Base-by-base conservation (phyloP, 2,329 filamentous ascomycete species). In the Cladosporium phlei region DNA sequence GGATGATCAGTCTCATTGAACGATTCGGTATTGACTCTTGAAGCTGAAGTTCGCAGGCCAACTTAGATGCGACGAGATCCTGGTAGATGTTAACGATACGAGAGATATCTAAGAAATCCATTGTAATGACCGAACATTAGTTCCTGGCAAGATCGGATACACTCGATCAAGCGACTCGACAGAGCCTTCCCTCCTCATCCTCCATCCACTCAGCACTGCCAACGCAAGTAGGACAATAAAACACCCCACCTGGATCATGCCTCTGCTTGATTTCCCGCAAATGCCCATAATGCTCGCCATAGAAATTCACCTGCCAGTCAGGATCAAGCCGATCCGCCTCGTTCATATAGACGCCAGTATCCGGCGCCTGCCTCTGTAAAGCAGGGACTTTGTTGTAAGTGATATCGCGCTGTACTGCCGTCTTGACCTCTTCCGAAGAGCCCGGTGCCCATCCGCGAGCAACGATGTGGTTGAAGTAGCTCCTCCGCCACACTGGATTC, bases 401-500 rank as follows among this genome's bases (percentile, higher is more conserved):
- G 24, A 66, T 59, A 50, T 67, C 64, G 3, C 57, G 19, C 25
- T 58, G 53, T 20, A 62, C 52, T 3, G 40, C 50, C 12, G 56
- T 39, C 1, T 51, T 53, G 2, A 50, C 51, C 3, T 51, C 51
- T 14, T 54, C 43, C 2, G 48, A 25, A 3, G 51, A 52, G 3
- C 47, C 51, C 19, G 47, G 49, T n/a, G 53, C 47, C 49, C 54
- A 63, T 8, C 53, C 51, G 2, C 57, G 50, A 0, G 60, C 56
- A 3, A 66, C 58, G 17, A 65, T 57, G 20, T 62, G 56, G 40
- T 61, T 55, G 25, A 66, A 51, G 46, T 66, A 64, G 0, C 72
- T 65, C 10, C 54, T 69, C 12, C 77, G 66, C 75, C 76, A 82
- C 0, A 73, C 73, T 0, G 76, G 75, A 28, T 72, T 70, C 2